Evolutionary conservation across 1,139 yeast species (phyloP).

Genomic region (Pichiaceae sp.): DNA sequence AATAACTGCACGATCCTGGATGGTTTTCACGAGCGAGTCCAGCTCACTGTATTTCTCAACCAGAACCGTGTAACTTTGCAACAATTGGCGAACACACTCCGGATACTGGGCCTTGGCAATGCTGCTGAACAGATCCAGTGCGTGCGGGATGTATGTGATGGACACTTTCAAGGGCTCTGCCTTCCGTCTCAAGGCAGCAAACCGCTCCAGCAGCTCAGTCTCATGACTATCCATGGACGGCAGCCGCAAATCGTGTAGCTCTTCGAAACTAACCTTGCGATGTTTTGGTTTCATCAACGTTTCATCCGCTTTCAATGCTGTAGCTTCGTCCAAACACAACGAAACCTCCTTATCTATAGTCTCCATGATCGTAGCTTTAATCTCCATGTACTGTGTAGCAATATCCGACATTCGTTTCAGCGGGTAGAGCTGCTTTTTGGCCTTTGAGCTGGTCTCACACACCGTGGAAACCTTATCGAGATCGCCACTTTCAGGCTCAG

Average conservation of each 20-base stretch:
- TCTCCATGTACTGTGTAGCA: constrained; percentile 50
- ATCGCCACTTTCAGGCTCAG: constrained; percentile 1
- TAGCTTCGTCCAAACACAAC: constrained; percentile 26
- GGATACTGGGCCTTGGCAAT: constrained; percentile 27
- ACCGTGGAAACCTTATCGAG: constrained; percentile 38
- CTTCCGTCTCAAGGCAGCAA: constrained; percentile 25
- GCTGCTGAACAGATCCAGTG: constrained; percentile 38
- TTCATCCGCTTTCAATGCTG: background rate
- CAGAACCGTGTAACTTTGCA: constrained; percentile 32
- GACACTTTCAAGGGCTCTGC: constrained; percentile 51
- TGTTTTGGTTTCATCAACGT: background rate
- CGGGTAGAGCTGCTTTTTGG: constrained; percentile 30
- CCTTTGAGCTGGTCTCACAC: constrained; percentile 33
- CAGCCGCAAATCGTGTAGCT: constrained; percentile 1
- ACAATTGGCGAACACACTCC: constrained; percentile 28
- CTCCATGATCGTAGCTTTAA: constrained; percentile 41
- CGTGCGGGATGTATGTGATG: constrained; percentile 46
- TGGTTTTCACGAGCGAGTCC: constrained; percentile 28
- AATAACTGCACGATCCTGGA: constrained; percentile 42
- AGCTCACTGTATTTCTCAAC: constrained; percentile 34
- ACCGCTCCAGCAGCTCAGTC: constrained; percentile 15
- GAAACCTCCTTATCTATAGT: constrained; percentile 45
- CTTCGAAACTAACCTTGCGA: constrained; percentile 2
- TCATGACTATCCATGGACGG: constrained; percentile 1
- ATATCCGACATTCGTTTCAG: constrained; percentile 42